Evolutionary conservation across 2,329 filamentous ascomycete genomes (phyloP).

Genomic region (Aspergillus clavatus): DNA sequence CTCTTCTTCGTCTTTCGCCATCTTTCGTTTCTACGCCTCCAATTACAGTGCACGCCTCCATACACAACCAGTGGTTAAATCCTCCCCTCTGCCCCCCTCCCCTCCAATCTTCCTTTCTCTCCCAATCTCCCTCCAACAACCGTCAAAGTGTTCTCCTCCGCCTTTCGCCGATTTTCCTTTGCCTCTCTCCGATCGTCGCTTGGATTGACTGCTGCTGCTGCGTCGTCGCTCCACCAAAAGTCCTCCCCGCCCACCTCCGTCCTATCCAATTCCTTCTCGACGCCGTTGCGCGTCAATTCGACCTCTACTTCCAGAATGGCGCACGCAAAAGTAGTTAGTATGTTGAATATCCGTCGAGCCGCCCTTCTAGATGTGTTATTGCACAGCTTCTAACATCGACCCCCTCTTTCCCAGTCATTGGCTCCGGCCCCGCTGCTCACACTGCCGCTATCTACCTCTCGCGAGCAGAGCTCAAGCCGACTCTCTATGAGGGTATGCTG

Average conservation of each 20-base stretch:
- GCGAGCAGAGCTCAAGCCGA: constrained; percentile 87
- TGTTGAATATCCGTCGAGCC: constrained; percentile 39
- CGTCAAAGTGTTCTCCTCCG: constrained; percentile 91
- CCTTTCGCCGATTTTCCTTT: constrained; percentile 61
- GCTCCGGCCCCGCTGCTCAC: constrained; percentile 95
- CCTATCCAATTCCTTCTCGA: constrained; percentile 32
- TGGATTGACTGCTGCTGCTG: constrained; percentile 67
- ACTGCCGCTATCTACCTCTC: constrained; percentile 95
- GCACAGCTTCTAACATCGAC: constrained; percentile 11
- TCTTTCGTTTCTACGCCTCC: constrained; percentile 8
- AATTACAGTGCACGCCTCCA: too few relatives aligned
- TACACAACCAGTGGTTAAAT: too few relatives aligned
- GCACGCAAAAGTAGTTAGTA: constrained; percentile 90
- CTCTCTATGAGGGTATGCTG: constrained; percentile 96
- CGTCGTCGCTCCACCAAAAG: constrained; percentile 63
- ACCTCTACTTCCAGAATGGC: constrained; percentile 55
- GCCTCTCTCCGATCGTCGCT: constrained; percentile 66
- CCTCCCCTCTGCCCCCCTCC: constrained; percentile 14
- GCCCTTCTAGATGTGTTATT: constrained; percentile 5
- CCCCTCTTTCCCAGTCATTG: constrained; percentile 56
- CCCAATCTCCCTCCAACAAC: constrained; percentile 31
- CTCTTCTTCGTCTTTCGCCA: constrained; percentile 15
- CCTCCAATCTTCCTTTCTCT: constrained; percentile 11
- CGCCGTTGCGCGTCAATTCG: constrained; percentile 40
- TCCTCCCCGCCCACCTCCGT: constrained; percentile 38